Evolutionary conservation across 495 filamentous ascomycete genomes (phyloP).

Genomic region (Tuber umbilicatum): DNA sequence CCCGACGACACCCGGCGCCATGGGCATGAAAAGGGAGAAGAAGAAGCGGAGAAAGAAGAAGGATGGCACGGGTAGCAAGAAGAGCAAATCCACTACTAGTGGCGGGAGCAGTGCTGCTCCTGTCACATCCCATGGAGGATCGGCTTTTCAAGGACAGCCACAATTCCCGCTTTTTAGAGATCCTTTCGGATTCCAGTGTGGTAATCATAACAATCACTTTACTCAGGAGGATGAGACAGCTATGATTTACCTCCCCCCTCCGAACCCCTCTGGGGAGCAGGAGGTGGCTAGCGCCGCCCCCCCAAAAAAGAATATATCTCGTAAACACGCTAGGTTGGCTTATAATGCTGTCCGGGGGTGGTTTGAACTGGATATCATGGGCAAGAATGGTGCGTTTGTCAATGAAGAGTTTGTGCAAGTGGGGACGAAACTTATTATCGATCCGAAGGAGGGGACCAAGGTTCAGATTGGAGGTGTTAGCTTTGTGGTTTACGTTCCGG

Average conservation of each 20-base stretch:
- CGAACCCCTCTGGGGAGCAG: conserved; percentile 10
- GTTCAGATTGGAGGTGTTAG: conserved; percentile 41
- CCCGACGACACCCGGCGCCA: conserved; percentile 27
- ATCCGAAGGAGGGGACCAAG: conserved; percentile 25
- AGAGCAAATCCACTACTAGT: conserved; percentile 21
- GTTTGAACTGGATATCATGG: conserved; percentile 75
- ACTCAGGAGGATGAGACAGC: conserved; percentile 27
- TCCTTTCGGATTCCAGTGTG: conserved; percentile 10
- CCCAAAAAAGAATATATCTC: conserved; percentile 62
- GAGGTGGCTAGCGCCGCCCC: conserved; percentile 1
- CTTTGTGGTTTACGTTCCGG: conserved; percentile 36
- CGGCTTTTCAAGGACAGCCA: background rate
- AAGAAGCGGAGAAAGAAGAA: conserved; percentile 42
- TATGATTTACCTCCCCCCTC: conserved; percentile 36
- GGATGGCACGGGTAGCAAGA: conserved; percentile 3
- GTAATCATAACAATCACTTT: background rate
- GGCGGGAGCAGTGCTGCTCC: conserved; percentile 21
- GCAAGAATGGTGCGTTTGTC: conserved; percentile 79
- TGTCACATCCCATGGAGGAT: background rate
- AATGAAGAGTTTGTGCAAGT: conserved; percentile 55
- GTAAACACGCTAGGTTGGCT: conserved; percentile 73
- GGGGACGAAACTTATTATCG: conserved; percentile 36
- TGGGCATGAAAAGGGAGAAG: conserved; percentile 37
- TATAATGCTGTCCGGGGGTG: conserved; percentile 67
- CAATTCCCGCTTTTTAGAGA: conserved; percentile 24